Evolutionary conservation across 2,329 filamentous ascomycete species (phyloP), one percentile per base, ranked within the genome.

Genomic region (Aspergillus versicolor): DNA sequence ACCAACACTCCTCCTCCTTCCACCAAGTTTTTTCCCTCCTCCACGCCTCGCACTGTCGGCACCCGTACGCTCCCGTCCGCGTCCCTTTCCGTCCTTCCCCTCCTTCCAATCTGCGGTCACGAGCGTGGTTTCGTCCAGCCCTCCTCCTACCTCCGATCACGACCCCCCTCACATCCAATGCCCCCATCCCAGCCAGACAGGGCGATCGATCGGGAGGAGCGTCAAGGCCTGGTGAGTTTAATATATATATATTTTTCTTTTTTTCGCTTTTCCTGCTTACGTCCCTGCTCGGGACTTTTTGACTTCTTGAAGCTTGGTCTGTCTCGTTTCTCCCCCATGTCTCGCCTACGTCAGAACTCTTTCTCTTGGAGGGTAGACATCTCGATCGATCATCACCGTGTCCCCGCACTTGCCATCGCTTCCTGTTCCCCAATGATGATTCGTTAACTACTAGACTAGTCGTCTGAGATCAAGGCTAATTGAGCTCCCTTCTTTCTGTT

Each of bases 181-280:
- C 66, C 73, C 61, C 70, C 74, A 56, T 55, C 67, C 43, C 69
- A 73, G 63, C 67, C 72, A 52, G 76, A 80, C 63, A 76, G 75
- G 67, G 72, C 75, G 49, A 75, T 80, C 63, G 78, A 81, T 62
- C 70, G 73, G 65, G 79, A 81, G 69, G 79, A 81, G 71, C 73
- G 75, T 67, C 72, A 77, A 57, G 79, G 76, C 63, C 69, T 81
- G 71, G 79, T 81, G 66, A 73, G 77, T 70, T 30, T 45, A 19
- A 12, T 21, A 4, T 21, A n/a, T n/a, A n/a, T n/a, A n/a, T 21
- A 12, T 51, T 51, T 60, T 49, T 19, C 19, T 19, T 15, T 51
- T 51, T 51, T 37, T 2, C 15, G 5, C 4, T 37, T 37, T 37
- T 13, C 15, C 51, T 52, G 24, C 48, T 53, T 48, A 12, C 52